phyloP scores from a whole-genome alignment of 805 yeast species.

The Starmerella bacillaris region DNA sequence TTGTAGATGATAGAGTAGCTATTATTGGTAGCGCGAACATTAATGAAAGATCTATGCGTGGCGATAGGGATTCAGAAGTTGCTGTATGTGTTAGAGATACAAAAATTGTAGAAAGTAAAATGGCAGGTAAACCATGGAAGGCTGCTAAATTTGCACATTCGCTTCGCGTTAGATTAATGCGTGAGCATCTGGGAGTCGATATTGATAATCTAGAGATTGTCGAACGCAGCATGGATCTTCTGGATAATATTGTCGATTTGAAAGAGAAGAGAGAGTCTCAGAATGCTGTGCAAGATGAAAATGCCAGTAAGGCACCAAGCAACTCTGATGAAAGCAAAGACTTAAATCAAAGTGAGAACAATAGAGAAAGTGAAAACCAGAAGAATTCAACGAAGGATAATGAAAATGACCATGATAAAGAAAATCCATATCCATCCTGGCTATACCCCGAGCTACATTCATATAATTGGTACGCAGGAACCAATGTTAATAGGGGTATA shows the following conservation, averaged over 20 bases:
- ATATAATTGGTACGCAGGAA: conserved; percentile 75
- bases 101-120: conserved; percentile 30
- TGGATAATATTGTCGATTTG: conserved; percentile 3
- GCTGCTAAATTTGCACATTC: conserved; percentile 85
- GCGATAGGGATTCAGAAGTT: conserved; percentile 83
- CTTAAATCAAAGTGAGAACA: neutral
- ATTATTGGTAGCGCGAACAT: conserved; percentile 95
- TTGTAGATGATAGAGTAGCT: conserved; percentile 85
- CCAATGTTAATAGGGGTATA: conserved; percentile 62
- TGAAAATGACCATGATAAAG: neutral
- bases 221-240: conserved; percentile 13
- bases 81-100: conserved; percentile 79
- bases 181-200: conserved; percentile 91
- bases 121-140: conserved; percentile 66
- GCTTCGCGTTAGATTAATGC: conserved; percentile 75
- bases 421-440: conserved; percentile 12
- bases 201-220: conserved; percentile 17
- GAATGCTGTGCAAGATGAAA: neutral
- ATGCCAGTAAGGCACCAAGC: neutral
- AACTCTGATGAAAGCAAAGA: neutral
- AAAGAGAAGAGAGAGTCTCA: neutral
- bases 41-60: conserved; percentile 91
- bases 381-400: neutral
- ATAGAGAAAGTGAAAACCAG: neutral
- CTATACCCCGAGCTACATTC: conserved; percentile 25